Evolutionary conservation across 192 early-diverging fungal genomes (phyloP).

Genomic region (Pilaira anomala): DNA sequence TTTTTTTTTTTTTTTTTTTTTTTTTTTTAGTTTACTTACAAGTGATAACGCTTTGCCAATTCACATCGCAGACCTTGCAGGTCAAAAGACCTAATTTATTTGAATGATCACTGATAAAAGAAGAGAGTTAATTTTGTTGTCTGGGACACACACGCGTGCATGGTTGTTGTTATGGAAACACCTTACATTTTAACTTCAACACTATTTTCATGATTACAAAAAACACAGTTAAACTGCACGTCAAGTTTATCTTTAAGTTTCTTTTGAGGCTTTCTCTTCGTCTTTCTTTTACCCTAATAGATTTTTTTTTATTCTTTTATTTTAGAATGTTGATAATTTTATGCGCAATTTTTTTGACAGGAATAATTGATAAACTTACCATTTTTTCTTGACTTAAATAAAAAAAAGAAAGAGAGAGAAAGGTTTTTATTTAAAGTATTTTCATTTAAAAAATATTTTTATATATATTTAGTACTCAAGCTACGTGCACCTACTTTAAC

Average conservation of each 20-base stretch:
- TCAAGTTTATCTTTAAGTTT: constrained; percentile 65
- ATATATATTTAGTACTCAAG: no score
- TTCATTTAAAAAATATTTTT: no score
- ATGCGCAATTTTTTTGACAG: no score
- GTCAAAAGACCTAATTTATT: constrained; percentile 72
- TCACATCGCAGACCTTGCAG: constrained; percentile 77
- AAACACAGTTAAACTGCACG: constrained; percentile 76
- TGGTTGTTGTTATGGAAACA: background rate
- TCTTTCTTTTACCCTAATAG: constrained; percentile 69
- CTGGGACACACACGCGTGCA: background rate
- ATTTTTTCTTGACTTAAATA: no score
- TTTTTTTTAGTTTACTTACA: constrained; percentile 35
- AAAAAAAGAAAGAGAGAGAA: no score
- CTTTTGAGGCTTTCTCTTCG: constrained; percentile 66
- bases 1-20: background rate
- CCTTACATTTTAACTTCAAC: constrained; percentile 73
- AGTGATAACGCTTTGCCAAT: constrained; percentile 70
- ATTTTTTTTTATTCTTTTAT: no score
- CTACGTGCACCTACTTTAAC: no score
- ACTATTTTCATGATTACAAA: constrained; percentile 86
- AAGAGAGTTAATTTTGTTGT: background rate
- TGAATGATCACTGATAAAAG: constrained; percentile 51
- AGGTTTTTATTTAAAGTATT: no score
- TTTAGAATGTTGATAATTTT: no score
- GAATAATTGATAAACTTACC: no score